These are phyloP conservation scores for Ogataea pignaliae DNA, from an alignment of 805 yeast genomes.

Conservation along the genomic window DNA sequence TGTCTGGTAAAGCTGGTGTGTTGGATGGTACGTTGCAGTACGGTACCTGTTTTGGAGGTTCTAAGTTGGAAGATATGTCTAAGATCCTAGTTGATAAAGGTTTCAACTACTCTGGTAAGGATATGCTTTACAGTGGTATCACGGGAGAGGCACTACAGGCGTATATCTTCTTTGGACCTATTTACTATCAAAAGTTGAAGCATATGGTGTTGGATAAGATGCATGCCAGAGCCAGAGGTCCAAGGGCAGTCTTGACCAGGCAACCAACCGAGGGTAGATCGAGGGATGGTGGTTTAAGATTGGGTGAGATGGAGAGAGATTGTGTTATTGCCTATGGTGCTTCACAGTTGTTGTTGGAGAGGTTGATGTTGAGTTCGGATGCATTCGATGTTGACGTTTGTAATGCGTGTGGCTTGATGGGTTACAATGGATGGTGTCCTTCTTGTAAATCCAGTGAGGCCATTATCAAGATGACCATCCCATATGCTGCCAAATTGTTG, in stretches of 20 bases:
- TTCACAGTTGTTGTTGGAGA: conserved; percentile 85
- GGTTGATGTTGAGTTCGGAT: conserved; percentile 95
- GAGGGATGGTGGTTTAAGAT: conserved; percentile 96
- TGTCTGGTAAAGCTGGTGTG: conserved; percentile 97
- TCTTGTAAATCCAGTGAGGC: conserved; percentile 85
- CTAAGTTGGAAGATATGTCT: conserved; percentile 94
- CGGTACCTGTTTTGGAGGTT: conserved; percentile 98
- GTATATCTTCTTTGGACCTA: conserved; percentile 97
- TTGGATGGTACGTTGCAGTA: conserved; percentile 86
- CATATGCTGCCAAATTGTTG: conserved; percentile 95
- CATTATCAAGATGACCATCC: conserved; percentile 91
- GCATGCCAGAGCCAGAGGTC: conserved; percentile 99
- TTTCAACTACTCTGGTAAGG: conserved; percentile 92
- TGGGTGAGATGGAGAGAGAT: conserved; percentile 99
- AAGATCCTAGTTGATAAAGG: conserved; percentile 85
- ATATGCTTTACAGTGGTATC: conserved; percentile 94
- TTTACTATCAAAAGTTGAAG: conserved; percentile 94
- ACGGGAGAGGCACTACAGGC: conserved; percentile 98
- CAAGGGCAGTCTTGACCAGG: conserved; percentile 94
- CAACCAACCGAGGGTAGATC: conserved; percentile 99
- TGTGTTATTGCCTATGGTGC: conserved; percentile 99
- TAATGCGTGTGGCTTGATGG: conserved; percentile 93
- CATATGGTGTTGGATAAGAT: conserved; percentile 98
- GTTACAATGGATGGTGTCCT: conserved; percentile 97
- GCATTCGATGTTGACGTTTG: conserved; percentile 97